Percentiles rank a stretch among this genome's conserved stretches.
Evolutionary conservation across 768 basidiomycete genomes (phyloP).

Genomic region (Boletus pseudopeckii): DNA sequence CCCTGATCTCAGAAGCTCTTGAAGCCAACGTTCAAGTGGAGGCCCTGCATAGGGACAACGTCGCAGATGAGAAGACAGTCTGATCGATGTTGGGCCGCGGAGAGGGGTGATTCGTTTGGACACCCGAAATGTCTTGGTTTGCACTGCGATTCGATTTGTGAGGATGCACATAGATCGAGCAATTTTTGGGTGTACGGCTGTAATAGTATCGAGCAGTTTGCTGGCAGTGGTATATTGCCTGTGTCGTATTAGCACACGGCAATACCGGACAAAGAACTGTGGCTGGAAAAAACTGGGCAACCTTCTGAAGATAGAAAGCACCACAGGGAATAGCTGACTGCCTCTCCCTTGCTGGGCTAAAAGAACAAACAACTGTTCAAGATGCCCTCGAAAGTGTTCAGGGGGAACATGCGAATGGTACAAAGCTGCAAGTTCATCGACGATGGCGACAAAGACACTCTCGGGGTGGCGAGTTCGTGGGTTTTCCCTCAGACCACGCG

Average conservation of each 20-base stretch:
- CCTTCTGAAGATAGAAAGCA: slow-evolving; percentile 37
- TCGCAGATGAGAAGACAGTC: slow-evolving; percentile 17
- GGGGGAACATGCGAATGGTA: slow-evolving; percentile 36
- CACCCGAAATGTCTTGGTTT: slow-evolving; percentile 8
- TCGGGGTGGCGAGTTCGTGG: slow-evolving; percentile 31
- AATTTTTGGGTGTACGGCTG: slow-evolving; percentile 9
- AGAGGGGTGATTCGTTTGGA: background rate
- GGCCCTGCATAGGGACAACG: slow-evolving; percentile 1
- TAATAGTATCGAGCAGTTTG: slow-evolving; percentile 27
- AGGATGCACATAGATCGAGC: slow-evolving; percentile 8
- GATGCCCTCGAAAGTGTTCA: slow-evolving; percentile 38
- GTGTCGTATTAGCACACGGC: slow-evolving; percentile 38
- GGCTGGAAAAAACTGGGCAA: slow-evolving; percentile 40
- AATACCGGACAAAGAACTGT: slow-evolving; percentile 35
- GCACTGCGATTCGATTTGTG: slow-evolving; percentile 3
- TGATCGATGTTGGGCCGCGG: slow-evolving; percentile 12
- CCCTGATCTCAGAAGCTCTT: slow-evolving; percentile 30
- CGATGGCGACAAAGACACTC: slow-evolving; percentile 32
- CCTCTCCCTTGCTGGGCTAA: slow-evolving; percentile 40
- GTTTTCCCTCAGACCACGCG: slow-evolving; percentile 36
- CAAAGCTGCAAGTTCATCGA: slow-evolving; percentile 33
- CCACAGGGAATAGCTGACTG: slow-evolving; percentile 34
- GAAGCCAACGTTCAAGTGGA: slow-evolving; percentile 14
- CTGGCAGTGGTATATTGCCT: slow-evolving; percentile 38
- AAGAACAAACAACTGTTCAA: slow-evolving; percentile 43